These are phyloP conservation scores for Piper longum DNA, from an alignment of 164 flowering plant genomes.

Conservation along the genomic window DNA sequence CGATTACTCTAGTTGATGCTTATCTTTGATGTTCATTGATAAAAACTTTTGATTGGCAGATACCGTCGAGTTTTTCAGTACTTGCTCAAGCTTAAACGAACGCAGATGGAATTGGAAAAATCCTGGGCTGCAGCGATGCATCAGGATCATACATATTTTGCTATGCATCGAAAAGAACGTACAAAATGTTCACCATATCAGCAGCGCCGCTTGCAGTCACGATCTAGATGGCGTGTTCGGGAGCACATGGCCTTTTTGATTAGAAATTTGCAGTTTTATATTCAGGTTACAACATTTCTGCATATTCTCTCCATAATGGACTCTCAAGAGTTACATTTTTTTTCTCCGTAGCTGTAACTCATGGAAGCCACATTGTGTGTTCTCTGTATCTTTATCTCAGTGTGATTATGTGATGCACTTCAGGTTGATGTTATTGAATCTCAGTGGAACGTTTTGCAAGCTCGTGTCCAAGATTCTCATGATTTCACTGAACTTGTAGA, in stretches of 20 bases:
- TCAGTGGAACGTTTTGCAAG: slow-evolving; percentile 87
- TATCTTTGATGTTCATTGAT: background rate
- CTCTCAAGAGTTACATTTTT: no score
- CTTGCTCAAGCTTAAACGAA: slow-evolving; percentile 74
- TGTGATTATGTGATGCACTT: slow-evolving; percentile 4
- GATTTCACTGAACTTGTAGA: slow-evolving; percentile 93
- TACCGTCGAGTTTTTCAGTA: slow-evolving; percentile 77
- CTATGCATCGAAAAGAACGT: slow-evolving; percentile 43
- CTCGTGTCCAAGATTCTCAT: slow-evolving; percentile 72
- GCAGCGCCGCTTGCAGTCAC: slow-evolving; percentile 53
- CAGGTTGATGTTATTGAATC: slow-evolving; percentile 99
- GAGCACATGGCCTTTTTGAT: slow-evolving; percentile 98
- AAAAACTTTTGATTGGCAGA: slow-evolving; percentile 17
- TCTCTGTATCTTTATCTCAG: background rate
- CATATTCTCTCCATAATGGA: no score
- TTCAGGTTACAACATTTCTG: slow-evolving; percentile 41
- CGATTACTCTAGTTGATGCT: background rate
- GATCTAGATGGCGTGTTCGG: slow-evolving; percentile 92
- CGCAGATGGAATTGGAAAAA: slow-evolving; percentile 98
- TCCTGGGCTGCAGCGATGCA: slow-evolving; percentile 98
- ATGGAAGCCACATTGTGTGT: background rate
- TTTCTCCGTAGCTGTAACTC: background rate
- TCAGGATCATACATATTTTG: slow-evolving; percentile 86
- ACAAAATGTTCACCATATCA: slow-evolving; percentile 35
- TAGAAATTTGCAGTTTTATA: slow-evolving; percentile 91